phyloP scores from a whole-genome alignment of 2,329 filamentous ascomycete species.

The Cercospora beticola region DNA sequence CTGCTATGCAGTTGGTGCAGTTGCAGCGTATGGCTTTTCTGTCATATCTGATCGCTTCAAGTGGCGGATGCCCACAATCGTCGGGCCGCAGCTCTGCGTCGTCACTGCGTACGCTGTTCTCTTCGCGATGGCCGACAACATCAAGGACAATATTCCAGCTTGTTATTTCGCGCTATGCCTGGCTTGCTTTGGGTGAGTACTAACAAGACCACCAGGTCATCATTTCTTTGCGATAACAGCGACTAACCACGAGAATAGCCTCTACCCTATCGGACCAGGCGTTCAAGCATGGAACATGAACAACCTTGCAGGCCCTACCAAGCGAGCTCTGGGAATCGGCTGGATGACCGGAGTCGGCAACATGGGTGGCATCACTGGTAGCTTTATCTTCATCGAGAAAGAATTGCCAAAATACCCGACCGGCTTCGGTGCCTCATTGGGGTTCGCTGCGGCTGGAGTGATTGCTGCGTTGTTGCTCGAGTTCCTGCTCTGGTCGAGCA shows the following conservation, averaged over 20 bases:
- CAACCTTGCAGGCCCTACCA: conserved; percentile 37
- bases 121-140: conserved; percentile 23
- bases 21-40: conserved; percentile 42
- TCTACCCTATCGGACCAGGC: conserved; percentile 30
- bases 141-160: conserved; percentile 45
- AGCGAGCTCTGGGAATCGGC: conserved; percentile 43
- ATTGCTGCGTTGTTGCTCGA: neutral
- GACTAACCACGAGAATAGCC: neutral
- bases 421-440: conserved; percentile 32
- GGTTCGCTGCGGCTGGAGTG: conserved; percentile 3
- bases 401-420: conserved; percentile 39
- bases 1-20: conserved; percentile 36
- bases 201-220: neutral
- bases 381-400: conserved; percentile 38
- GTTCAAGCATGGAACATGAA: conserved; percentile 33
- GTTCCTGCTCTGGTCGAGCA: neutral
- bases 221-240: neutral
- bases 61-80: conserved; percentile 61
- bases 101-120: conserved; percentile 28
- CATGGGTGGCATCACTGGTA: conserved; percentile 45
- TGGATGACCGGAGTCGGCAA: conserved; percentile 44
- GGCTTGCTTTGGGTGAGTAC: conserved; percentile 23
- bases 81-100: conserved; percentile 23
- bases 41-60: conserved; percentile 58
- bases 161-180: conserved; percentile 33